A percentile compares a stretch with the other conserved stretches of the same genome.
Conservation (phyloP, 2,329 filamentous ascomycete species). For the Fusarium haematococcum region DNA sequence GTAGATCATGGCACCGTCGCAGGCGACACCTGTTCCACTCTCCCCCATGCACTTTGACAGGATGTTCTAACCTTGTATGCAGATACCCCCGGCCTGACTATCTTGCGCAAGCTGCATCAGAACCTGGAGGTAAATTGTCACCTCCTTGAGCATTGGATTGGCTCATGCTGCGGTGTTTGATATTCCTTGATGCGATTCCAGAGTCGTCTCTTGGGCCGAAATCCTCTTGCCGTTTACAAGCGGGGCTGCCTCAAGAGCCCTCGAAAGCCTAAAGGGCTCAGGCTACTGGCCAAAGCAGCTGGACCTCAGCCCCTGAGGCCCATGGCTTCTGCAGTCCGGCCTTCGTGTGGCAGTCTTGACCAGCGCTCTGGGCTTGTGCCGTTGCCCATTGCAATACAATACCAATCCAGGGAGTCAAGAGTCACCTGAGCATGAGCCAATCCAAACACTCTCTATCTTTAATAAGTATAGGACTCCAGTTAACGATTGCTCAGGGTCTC, state of each 20-base stretch:
- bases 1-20: conserved; percentile 1
- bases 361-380: background rate
- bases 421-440: conserved; percentile 2
- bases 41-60: background rate
- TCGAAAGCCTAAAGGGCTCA: no score
- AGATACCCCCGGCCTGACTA: conserved; percentile 9
- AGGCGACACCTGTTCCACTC: conserved; percentile 5
- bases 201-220: background rate
- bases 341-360: no score
- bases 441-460: conserved; percentile 6
- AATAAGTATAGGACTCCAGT: conserved; percentile 8
- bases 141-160: conserved; percentile 6
- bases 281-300: no score
- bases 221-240: conserved; percentile 2
- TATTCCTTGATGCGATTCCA: conserved; percentile 2
- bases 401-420: background rate
- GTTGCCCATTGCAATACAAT: background rate
- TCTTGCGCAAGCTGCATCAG: conserved; percentile 6
- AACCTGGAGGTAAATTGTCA: conserved; percentile 9
- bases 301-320: no score
- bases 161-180: conserved; percentile 2
- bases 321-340: no score
- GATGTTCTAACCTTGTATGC: conserved; percentile 4
- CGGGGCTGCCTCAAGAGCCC: background rate
- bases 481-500: conserved; percentile 8